A percentile compares a stretch with the other conserved stretches of the same genome.
Conservation (phyloP, 139 green algal species). For the Coelastrella sp. region DNA sequence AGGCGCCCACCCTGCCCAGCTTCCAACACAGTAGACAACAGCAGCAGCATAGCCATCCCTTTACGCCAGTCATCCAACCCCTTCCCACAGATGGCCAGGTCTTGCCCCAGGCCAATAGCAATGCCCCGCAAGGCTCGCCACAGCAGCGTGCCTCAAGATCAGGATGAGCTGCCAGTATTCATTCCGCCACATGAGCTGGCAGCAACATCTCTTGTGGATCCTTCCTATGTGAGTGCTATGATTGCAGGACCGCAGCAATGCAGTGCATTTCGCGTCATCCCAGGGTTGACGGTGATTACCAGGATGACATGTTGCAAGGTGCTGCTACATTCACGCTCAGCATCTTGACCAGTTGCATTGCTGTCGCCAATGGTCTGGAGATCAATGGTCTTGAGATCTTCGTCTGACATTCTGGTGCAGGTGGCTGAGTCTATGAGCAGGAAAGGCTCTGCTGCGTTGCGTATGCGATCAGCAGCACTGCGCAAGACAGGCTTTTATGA, state of each 20-base stretch:
- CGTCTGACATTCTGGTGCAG: not conserved
- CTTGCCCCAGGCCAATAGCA: constrained; percentile 12
- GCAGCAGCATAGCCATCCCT: constrained; percentile 22
- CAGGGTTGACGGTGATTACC: not conserved
- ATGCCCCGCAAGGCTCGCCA: constrained; percentile 11
- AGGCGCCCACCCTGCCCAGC: not conserved
- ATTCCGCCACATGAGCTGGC: constrained; percentile 29
- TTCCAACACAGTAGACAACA: not conserved
- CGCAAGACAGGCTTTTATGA: constrained; percentile 41
- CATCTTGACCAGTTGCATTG: not conserved
- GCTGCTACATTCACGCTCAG: not conserved
- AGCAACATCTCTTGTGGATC: constrained; percentile 28
- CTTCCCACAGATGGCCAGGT: not conserved
- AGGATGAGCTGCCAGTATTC: constrained; percentile 11
- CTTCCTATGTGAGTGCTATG: not conserved
- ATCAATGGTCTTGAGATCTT: too few relatives aligned
- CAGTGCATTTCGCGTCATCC: not conserved
- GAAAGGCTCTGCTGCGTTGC: constrained; percentile 30
- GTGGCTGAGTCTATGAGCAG: constrained; percentile 13
- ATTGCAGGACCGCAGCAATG: not conserved
- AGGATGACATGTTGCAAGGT: not conserved
- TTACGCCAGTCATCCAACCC: constrained; percentile 1
- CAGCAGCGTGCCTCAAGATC: not conserved
- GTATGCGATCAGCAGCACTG: constrained; percentile 36
- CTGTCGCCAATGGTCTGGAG: too few relatives aligned